Evolutionary conservation across 306 rosid genomes (phyloP), one percentile per base, ranked within the genome.

Genomic region (Acacia acuminata): DNA sequence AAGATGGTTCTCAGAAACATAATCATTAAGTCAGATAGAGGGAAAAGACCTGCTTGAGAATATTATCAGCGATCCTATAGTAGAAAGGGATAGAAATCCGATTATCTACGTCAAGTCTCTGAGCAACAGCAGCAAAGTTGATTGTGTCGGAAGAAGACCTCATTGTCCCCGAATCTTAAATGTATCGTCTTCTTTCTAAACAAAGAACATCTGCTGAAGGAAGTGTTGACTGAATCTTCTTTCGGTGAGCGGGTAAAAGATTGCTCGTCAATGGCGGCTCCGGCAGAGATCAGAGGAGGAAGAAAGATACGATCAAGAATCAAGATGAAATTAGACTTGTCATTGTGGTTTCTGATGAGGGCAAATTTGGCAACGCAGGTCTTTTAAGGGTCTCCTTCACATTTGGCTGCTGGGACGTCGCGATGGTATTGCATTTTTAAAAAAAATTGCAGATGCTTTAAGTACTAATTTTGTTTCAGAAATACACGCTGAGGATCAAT

Each of bases 51-150:
- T 95, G 99, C 81, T 86, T 89, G 88, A 93, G 93, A 72, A 95
- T 81, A 82, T 90, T 95, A 78, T 95, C 94, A 4, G 99, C 97
- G 85, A 95, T 92, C 83, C 99, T 92, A 32, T 77, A 81, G 84
- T 95, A 95, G 71, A 88, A 90, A 5, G 96, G 93, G 27, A 95
- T 93, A 12, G 97, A 74, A 83, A 95, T 92, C 76, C 97, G 89
- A 70, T 95, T 87, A 47, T 95, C 98, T 53, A 95, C 97, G 32
- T 84, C 92, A 53, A 92, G 85, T 60, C 80, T 87, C 87, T 86
- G 97, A 73, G 99, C 89, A 64, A 89, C 80, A 20, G 90, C 93
- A 61, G 97, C 93, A 77, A 95, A 86, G 90, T 88, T 89, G 69
- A 95, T 89, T 77, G 82, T 77, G 34, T 91, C 90, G 20, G 90